These are phyloP conservation scores for Yamadazyma olivae DNA, from an alignment of 805 yeast species.

Conservation along the genomic window DNA sequence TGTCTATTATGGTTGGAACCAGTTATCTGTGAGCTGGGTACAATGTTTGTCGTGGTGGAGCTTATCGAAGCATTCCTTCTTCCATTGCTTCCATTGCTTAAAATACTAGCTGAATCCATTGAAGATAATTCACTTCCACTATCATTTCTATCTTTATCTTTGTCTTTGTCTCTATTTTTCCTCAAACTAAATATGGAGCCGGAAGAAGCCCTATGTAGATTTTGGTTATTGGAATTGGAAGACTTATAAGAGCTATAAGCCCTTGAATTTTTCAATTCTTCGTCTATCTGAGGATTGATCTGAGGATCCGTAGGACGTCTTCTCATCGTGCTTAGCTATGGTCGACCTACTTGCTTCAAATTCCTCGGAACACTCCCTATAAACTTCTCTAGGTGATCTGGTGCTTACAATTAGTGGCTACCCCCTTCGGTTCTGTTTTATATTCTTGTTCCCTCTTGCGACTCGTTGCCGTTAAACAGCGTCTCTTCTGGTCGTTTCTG, in stretches of 20 bases:
- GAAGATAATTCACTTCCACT: conserved; percentile 28
- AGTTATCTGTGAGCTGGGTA: conserved; percentile 28
- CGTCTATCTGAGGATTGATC: conserved; percentile 19
- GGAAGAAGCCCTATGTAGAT: conserved; percentile 25
- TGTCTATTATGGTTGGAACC: conserved; percentile 36
- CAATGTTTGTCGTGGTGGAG: conserved; percentile 20
- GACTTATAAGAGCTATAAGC: conserved; percentile 19
- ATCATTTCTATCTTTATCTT: conserved; percentile 12
- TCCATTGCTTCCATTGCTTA: conserved; percentile 17
- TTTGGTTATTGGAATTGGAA: conserved; percentile 2
- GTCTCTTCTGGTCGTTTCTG: too few species aligned
- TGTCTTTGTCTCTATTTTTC: conserved; percentile 20
- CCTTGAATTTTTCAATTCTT: conserved; percentile 26
- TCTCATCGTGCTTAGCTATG: too few species aligned
- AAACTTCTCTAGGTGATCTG: too few species aligned
- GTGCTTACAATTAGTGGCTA: too few species aligned
- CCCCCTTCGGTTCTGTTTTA: too few species aligned
- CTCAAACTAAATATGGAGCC: conserved; percentile 36
- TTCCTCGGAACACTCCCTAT: too few species aligned
- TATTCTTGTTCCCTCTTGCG: too few species aligned
- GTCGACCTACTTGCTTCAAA: too few species aligned
- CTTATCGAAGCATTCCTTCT: conserved; percentile 9
- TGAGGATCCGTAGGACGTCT: conserved; percentile 20
- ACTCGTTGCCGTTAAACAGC: too few species aligned
- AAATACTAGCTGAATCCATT: conserved; percentile 28